Base-by-base conservation (phyloP, 768 basidiomycete species). In the Termitomyces sp. region DNA sequence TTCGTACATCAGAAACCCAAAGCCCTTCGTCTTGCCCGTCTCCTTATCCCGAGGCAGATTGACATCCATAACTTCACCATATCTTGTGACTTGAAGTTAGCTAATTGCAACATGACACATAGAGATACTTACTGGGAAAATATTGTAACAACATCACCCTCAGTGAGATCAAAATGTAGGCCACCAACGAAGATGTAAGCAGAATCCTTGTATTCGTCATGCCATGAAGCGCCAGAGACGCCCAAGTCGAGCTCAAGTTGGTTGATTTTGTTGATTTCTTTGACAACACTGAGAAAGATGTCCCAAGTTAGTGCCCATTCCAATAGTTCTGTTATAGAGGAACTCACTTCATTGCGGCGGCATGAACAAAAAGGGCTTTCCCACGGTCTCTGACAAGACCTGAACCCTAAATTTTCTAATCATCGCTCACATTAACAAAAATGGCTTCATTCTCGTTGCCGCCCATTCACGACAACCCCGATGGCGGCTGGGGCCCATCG, bases 1-100 rank as follows among this genome's bases (percentile, higher is more conserved):
- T 73, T 96, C 94, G 71, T 98, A 99, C 97, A 98, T 98, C 61
- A 98, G 78, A 76, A 98, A 99, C 9, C 84, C 95, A 69, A 98
- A 99, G 2, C 97, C 97, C 66, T 76, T 86, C 0, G 88, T 79
- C 68, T 96, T 95, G 25, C 94, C 93, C 0, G 96, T 96, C 54
- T 88, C 80, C 68, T 95, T 95, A 75, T 97, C 94, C 48, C 95
- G 82, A 29, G 97, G 95, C 72, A 99, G 80, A 69, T 98, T 95
- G 57, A 98, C 77, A 66, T 99, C 94, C 77, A 94, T 87, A 34
- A 98, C 82, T 67, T 98, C 96, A n/a, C 96, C 96, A 74, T 91
- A 98, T 73, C 95, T 98, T 37, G 14, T 10, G 17, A 19, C 62
- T 31, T 32, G 29, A 47, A 59, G 38, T 47, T 47, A 50, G 51